Evolutionary conservation across 2,329 filamentous ascomycete genomes (phyloP), one percentile per base, ranked within the genome.

Genomic region (Trichoderma sp.): DNA sequence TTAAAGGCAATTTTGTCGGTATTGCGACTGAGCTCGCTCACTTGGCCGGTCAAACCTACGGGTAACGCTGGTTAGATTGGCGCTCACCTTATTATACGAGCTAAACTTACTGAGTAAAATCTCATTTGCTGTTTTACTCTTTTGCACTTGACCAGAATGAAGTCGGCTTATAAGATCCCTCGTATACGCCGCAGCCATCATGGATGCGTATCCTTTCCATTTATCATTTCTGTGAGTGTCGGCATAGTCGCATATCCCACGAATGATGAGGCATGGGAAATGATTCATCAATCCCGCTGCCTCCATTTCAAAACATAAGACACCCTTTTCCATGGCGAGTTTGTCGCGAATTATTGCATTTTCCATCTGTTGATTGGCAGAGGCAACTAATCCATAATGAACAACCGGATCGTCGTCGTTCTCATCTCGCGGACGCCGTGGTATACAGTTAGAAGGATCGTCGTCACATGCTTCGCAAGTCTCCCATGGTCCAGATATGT

Each of bases 71-170:
- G n/a, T 43, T n/a, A 47, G 39, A n/a, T 43, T 43, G 8, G 39
- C 6, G 13, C 13, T 15, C 13, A 15, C 6, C 6, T 39, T 6
- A 15, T 13, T 15, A 6, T 39, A 15, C 13, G 2, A 39, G 34
- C 13, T 0, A 1, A 17, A 39, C 36, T 39, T 43, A 43, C 36
- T 4, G 15, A 43, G 36, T 17, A 43, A 43, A 43, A 43, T 9
- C 1, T 47, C 43, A 20, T 47, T 47, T n/a, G 43, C 43, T 6
- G 8, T 50, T 20, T 50, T 20, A 26, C 26, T 26, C 3, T 26
- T 9, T 7, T 11, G 4, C 17, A 20, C n/a, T 9, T 20, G 4
- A 0, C 0, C 4, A 6, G 17, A n/a, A 6, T 1, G 0, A 50
- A 50, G 9, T 12, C n/a, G 43, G n/a, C 43, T 4, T 12, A 50